Percentiles rank a stretch among this genome's conserved stretches.
These are phyloP conservation scores for Akebia trifoliata DNA, from an alignment of 164 flowering plant genomes.

Conservation along the genomic window DNA sequence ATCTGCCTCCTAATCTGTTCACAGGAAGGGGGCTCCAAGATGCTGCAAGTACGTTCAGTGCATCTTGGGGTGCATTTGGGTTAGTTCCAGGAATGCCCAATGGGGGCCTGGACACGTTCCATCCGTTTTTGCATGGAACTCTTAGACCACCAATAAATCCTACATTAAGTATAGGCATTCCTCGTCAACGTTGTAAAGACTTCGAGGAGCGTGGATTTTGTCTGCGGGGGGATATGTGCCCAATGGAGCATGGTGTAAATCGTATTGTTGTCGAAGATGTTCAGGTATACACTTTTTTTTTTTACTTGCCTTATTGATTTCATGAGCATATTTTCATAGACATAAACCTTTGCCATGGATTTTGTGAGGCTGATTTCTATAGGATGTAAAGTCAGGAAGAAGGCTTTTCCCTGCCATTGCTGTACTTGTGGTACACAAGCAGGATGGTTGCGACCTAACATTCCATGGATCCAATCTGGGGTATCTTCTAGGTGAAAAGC, in stretches of 20 bases:
- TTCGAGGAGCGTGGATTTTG: constrained; percentile 98
- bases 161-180: constrained; percentile 50
- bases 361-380: neutral
- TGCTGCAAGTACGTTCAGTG: constrained; percentile 50
- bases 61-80: constrained; percentile 74
- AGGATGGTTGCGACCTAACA: neutral
- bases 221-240: too few relatives aligned
- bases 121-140: constrained; percentile 68
- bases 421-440: too few relatives aligned
- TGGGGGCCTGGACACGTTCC: too few relatives aligned
- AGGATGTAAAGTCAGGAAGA: neutral
- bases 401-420: neutral
- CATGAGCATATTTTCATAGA: neutral
- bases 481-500: neutral
- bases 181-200: constrained; percentile 76
- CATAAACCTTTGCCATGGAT: neutral
- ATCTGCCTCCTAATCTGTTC: constrained; percentile 46
- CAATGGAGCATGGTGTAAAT: constrained; percentile 96
- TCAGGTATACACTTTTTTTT: constrained; percentile 45
- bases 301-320: neutral
- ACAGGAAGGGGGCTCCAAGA: constrained; percentile 59
- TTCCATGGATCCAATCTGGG: neutral
- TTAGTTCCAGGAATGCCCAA: too few relatives aligned
- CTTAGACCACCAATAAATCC: constrained; percentile 55
- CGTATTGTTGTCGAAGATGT: constrained; percentile 92